Evolutionary conservation across 352 stramenopile genomes (phyloP).

Genomic region (Globisporangium canariense): DNA sequence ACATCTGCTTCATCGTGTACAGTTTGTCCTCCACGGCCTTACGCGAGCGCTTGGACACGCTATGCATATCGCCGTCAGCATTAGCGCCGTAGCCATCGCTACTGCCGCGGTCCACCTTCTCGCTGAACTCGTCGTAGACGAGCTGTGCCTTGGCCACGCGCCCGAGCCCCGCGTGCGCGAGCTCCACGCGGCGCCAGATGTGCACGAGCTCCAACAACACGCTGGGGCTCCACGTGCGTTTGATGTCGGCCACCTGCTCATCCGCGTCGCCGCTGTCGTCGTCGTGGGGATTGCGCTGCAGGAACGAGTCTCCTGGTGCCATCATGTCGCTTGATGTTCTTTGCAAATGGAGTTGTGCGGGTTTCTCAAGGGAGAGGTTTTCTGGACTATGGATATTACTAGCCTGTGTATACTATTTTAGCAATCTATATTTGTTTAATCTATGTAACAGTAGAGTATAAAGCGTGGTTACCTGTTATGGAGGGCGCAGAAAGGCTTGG

Average conservation of each 20-base stretch:
- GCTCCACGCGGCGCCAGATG: conserved; percentile 47
- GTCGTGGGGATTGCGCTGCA: neutral
- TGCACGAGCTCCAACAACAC: conserved; percentile 53
- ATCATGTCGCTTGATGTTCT: neutral
- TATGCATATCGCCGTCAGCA: conserved; percentile 12
- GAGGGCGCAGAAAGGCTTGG: no score
- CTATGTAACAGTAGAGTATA: neutral
- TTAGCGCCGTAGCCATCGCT: neutral
- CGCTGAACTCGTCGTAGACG: conserved; percentile 52
- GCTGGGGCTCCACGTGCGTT: conserved; percentile 51
- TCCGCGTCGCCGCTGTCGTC: conserved; percentile 25
- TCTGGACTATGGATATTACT: neutral
- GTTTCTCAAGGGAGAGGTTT: neutral
- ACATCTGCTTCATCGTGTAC: conserved; percentile 71
- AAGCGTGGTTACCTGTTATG: neutral
- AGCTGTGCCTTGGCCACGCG: conserved; percentile 41
- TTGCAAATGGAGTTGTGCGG: neutral
- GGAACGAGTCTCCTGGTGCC: neutral
- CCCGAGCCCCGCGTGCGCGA: conserved; percentile 29
- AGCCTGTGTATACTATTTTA: no score
- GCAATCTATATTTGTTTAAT: neutral
- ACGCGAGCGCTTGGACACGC: conserved; percentile 28
- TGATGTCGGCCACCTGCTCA: conserved; percentile 35
- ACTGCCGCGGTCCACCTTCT: conserved; percentile 24
- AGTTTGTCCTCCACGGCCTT: conserved; percentile 70